A percentile compares a stretch with the other conserved stretches of the same genome.
These are phyloP conservation scores for Penicillium janthinellum DNA, from an alignment of 2,329 filamentous ascomycete species.

Conservation along the genomic window DNA sequence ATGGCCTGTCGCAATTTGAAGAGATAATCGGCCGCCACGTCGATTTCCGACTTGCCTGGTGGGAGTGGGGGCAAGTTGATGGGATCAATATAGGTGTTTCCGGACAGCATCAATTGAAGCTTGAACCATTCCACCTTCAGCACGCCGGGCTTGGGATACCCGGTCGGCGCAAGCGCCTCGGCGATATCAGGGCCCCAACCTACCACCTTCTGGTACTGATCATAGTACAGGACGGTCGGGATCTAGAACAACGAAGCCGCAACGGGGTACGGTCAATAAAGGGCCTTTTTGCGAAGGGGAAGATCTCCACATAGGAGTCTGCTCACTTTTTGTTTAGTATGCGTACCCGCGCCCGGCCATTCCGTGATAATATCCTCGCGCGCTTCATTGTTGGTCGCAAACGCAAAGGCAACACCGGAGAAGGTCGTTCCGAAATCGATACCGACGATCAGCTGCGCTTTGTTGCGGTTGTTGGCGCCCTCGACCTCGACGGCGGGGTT, in stretches of 20 bases:
- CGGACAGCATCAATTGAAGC: conserved; percentile 96
- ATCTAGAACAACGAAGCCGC: conserved; percentile 56
- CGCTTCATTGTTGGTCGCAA: conserved; percentile 93
- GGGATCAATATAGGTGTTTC: conserved; percentile 98
- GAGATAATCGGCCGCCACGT: conserved; percentile 98
- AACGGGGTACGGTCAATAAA: not conserved
- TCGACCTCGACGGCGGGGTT: conserved; percentile 68
- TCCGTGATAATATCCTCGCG: conserved; percentile 99
- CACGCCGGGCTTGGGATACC: conserved; percentile 95
- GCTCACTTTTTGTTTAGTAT: conserved; percentile 94
- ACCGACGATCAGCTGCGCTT: conserved; percentile 95
- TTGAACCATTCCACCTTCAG: conserved; percentile 99
- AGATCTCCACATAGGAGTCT: not conserved
- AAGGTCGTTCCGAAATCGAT: conserved; percentile 99
- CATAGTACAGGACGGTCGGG: conserved; percentile 98
- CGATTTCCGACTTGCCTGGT: conserved; percentile 97
- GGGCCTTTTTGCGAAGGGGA: not conserved
- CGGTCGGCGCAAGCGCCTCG: conserved; percentile 91
- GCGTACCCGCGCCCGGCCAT: conserved; percentile 96
- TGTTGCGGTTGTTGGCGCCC: conserved; percentile 82
- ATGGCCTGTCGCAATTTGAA: conserved; percentile 98
- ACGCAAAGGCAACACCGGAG: conserved; percentile 90
- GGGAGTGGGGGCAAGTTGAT: conserved; percentile 98
- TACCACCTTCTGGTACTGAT: conserved; percentile 99
- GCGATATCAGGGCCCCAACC: conserved; percentile 99